Percentiles rank a stretch among this genome's conserved stretches.
phyloP scores from a whole-genome alignment of 352 stramenopile species.

The Globisporangium rhizosaccharum region DNA sequence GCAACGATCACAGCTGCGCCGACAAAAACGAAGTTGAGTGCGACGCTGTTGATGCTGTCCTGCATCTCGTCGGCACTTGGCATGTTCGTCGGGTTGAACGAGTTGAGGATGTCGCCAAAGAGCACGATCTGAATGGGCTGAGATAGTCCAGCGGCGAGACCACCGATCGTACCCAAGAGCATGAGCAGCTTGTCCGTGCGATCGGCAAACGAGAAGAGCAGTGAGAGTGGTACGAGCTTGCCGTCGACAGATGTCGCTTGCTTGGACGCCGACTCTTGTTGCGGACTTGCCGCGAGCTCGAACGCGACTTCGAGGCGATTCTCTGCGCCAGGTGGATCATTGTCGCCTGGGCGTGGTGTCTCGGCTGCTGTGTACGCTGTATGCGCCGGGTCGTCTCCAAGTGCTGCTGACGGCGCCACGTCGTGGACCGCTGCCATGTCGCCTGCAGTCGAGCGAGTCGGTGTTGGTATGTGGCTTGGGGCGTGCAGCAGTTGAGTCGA shows the following conservation, averaged over 20 bases:
- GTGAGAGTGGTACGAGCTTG: slow-evolving; percentile 32
- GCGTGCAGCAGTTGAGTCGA: no score
- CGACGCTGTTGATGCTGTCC: slow-evolving; percentile 24
- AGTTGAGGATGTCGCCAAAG: slow-evolving; percentile 31
- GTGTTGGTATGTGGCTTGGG: no score
- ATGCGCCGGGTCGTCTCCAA: not conserved
- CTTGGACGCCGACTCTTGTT: slow-evolving; percentile 14
- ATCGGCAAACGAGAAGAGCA: slow-evolving; percentile 49
- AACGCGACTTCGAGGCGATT: slow-evolving; percentile 12
- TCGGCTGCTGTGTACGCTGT: not conserved
- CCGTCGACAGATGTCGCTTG: slow-evolving; percentile 19
- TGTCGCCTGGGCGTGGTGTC: not conserved
- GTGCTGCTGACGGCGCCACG: not conserved
- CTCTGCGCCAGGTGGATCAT: not conserved
- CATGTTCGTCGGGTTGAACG: slow-evolving; percentile 18
- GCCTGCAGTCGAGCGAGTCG: no score
- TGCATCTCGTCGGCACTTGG: slow-evolving; percentile 22
- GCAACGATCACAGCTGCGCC: not conserved
- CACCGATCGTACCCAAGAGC: slow-evolving; percentile 10
- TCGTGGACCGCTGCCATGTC: not conserved
- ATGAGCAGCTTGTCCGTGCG: slow-evolving; percentile 21
- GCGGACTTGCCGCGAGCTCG: not conserved
- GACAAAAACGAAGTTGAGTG: slow-evolving; percentile 7
- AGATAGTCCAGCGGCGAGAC: slow-evolving; percentile 9
- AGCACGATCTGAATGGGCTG: slow-evolving; percentile 29